Conservation (phyloP, 2,329 filamentous ascomycete genomes). For the Fusarium ramigenum region DNA sequence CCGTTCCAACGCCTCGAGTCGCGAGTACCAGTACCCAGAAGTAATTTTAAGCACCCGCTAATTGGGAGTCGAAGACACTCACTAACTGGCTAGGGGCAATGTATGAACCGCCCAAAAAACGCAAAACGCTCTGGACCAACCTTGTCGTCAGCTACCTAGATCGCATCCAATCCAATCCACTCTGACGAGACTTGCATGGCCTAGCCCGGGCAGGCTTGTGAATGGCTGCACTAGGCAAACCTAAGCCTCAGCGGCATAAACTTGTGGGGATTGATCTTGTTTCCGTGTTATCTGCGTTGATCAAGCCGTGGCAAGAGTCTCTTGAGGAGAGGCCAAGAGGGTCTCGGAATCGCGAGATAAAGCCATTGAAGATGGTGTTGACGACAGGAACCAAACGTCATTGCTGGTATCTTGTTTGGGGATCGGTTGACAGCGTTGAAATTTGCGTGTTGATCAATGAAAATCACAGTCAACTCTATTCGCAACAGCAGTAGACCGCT, state of each 20-base stretch:
- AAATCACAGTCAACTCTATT: conserved; percentile 21
- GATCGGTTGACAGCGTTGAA: background rate
- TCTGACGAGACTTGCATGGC: conserved; percentile 26
- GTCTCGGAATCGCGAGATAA: background rate
- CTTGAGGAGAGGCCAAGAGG: background rate
- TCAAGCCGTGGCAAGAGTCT: background rate
- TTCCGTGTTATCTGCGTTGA: conserved; percentile 39
- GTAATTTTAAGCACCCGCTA: conserved; percentile 24
- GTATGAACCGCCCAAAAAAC: conserved; percentile 9
- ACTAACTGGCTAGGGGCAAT: background rate
- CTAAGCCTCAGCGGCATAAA: conserved; percentile 12
- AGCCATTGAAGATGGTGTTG: background rate
- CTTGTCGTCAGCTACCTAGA: conserved; percentile 25
- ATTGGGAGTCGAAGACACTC: background rate
- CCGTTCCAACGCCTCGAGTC: background rate
- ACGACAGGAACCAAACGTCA: background rate
- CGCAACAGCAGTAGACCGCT: conserved; percentile 6
- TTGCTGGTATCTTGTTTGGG: background rate
- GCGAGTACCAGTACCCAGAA: conserved; percentile 1
- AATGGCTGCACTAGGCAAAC: conserved; percentile 20
- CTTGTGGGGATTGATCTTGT: conserved; percentile 25
- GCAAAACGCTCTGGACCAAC: conserved; percentile 34
- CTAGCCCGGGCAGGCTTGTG: conserved; percentile 16
- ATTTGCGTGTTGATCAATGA: background rate
- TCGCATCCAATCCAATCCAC: conserved; percentile 19